These are phyloP conservation scores for Neobulgaria alba DNA, from an alignment of 2,329 filamentous ascomycete genomes.

Conservation along the genomic window DNA sequence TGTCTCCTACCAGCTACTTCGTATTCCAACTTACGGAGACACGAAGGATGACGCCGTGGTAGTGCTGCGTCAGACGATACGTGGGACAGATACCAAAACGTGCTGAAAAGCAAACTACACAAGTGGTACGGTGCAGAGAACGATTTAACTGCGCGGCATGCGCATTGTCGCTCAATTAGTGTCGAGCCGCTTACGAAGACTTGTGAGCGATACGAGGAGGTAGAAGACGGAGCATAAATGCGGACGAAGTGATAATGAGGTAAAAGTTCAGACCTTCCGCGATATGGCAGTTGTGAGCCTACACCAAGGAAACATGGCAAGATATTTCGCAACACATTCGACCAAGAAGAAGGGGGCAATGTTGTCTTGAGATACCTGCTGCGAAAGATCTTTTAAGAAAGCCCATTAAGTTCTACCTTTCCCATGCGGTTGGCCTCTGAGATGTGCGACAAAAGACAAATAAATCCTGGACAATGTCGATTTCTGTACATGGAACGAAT, in stretches of 20 bases:
- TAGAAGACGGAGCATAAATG: constrained; percentile 14
- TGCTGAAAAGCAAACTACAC: constrained; percentile 17
- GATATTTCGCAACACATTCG: constrained; percentile 17
- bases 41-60: constrained; percentile 16
- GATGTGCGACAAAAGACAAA: too few relatives aligned
- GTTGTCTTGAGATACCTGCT: constrained; percentile 20
- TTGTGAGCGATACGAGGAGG: constrained; percentile 16
- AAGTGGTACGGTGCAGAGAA: constrained; percentile 20
- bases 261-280: constrained; percentile 17
- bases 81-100: constrained; percentile 19
- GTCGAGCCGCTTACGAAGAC: constrained; percentile 17
- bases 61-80: constrained; percentile 12
- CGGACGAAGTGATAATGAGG: constrained; percentile 17
- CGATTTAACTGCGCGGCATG: constrained; percentile 20
- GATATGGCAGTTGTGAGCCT: constrained; percentile 14
- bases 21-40: constrained; percentile 21
- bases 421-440: too few relatives aligned
- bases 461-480: too few relatives aligned
- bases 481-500: too few relatives aligned
- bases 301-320: constrained; percentile 17
- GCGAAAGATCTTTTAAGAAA: constrained; percentile 17
- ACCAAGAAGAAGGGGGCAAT: constrained; percentile 17
- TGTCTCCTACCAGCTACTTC: constrained; percentile 24
- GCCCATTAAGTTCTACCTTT: constrained; percentile 10
- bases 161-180: constrained; percentile 17